Evolutionary conservation across 768 basidiomycete species (phyloP).

Genomic region (Lentinula sp.): DNA sequence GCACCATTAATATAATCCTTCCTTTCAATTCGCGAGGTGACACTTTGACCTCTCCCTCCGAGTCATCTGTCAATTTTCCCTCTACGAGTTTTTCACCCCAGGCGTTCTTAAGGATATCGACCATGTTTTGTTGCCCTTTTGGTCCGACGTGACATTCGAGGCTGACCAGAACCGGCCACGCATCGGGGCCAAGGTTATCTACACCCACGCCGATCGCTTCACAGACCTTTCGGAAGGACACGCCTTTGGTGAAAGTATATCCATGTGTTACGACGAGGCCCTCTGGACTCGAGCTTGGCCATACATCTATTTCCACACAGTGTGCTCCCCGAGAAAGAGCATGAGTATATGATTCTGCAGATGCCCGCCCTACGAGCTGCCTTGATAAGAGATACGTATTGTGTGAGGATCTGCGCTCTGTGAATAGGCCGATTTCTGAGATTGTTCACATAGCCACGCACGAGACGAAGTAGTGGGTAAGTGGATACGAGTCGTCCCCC

Average conservation of each 20-base stretch:
- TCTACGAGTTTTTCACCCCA: slow-evolving; percentile 51
- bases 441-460: slow-evolving; percentile 12
- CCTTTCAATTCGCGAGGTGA: slow-evolving; percentile 45
- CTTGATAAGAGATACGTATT: slow-evolving; percentile 60
- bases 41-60: slow-evolving; percentile 26
- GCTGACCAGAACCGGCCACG: slow-evolving; percentile 56
- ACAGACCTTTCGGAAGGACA: slow-evolving; percentile 48
- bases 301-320: slow-evolving; percentile 67
- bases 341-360: slow-evolving; percentile 47
- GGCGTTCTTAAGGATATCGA: slow-evolving; percentile 40
- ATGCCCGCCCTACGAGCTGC: slow-evolving; percentile 50
- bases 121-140: slow-evolving; percentile 45
- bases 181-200: slow-evolving; percentile 28
- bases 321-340: slow-evolving; percentile 46
- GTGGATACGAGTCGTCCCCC: slow-evolving; percentile 24
- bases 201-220: slow-evolving; percentile 33
- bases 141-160: slow-evolving; percentile 58
- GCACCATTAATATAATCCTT: slow-evolving; percentile 54
- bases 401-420: slow-evolving; percentile 44
- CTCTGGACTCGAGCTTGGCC: slow-evolving; percentile 38
- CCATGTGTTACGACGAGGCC: slow-evolving; percentile 59
- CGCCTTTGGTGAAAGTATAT: slow-evolving; percentile 47
- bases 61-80: slow-evolving; percentile 17
- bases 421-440: not conserved
- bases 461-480: slow-evolving; percentile 33